Conservation (phyloP, 2,329 filamentous ascomycete genomes). For the Nemania abortiva region DNA sequence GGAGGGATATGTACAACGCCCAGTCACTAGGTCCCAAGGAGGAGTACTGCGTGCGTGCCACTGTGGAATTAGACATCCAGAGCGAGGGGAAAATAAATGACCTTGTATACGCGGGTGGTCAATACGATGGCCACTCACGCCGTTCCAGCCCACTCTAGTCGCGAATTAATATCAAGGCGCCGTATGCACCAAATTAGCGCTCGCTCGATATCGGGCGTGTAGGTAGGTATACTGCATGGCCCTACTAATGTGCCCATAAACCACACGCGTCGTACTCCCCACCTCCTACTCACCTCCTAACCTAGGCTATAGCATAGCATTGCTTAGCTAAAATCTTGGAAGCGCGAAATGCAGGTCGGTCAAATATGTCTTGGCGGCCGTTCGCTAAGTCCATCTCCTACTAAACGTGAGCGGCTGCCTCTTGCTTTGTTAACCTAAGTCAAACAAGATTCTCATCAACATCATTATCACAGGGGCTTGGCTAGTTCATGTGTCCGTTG, state of each 20-base stretch:
- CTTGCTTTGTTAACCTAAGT: slow-evolving; percentile 3
- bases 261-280: slow-evolving; percentile 30
- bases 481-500: neutral
- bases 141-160: slow-evolving; percentile 46
- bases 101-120: slow-evolving; percentile 32
- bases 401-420: slow-evolving; percentile 12
- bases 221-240: slow-evolving; percentile 38
- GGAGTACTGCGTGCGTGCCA: neutral
- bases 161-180: slow-evolving; percentile 49
- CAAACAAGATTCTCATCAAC: slow-evolving; percentile 14
- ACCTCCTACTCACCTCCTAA: slow-evolving; percentile 6
- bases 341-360: slow-evolving; percentile 25
- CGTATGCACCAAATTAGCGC: slow-evolving; percentile 42
- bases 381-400: slow-evolving; percentile 14
- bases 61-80: neutral
- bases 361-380: slow-evolving; percentile 29
- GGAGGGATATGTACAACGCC: slow-evolving; percentile 2
- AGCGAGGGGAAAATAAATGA: slow-evolving; percentile 10
- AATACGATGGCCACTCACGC: slow-evolving; percentile 40
- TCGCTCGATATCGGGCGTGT: slow-evolving; percentile 45
- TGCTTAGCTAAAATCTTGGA: slow-evolving; percentile 38
- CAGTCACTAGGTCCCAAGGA: slow-evolving; percentile 40
- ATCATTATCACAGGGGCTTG: slow-evolving; percentile 7
- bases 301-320: slow-evolving; percentile 27
- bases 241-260: slow-evolving; percentile 45